Percentiles rank a stretch among this genome's conserved stretches.
These are phyloP conservation scores for Gypsophila paniculata DNA, from an alignment of 179 eudicot species.

Conservation along the genomic window DNA sequence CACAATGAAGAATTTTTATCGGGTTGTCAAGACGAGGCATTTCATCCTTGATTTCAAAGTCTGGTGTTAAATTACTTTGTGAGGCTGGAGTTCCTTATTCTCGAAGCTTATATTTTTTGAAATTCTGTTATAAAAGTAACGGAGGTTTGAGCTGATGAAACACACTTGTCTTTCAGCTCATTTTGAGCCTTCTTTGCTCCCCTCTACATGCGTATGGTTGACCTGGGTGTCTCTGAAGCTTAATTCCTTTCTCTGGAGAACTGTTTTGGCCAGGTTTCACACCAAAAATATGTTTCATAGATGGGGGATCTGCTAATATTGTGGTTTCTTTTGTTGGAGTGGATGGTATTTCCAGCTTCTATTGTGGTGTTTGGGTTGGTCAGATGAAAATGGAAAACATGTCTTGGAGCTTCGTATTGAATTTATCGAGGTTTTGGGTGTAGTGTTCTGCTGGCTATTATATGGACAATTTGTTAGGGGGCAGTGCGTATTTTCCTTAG, in stretches of 20 bases:
- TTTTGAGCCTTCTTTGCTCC: background rate
- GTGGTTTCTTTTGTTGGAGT: background rate
- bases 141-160: constrained; percentile 3
- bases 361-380: background rate
- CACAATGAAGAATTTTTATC: background rate
- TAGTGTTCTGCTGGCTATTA: background rate
- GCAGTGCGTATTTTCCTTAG: background rate
- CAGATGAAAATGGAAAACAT: background rate
- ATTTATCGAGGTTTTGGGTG: background rate
- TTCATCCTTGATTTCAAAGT: background rate
- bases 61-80: background rate
- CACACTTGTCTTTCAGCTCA: background rate
- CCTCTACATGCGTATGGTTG: background rate
- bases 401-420: background rate
- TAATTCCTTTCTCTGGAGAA: background rate
- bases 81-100: background rate
- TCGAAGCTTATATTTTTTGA: background rate
- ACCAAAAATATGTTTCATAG: constrained; percentile 5
- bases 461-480: background rate
- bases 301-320: background rate
- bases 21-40: background rate
- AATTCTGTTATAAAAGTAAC: background rate
- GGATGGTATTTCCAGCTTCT: background rate
- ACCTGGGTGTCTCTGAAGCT: background rate
- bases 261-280: background rate